A percentile compares a stretch with the other conserved stretches of the same genome.
phyloP scores from a whole-genome alignment of 1,284 basidiomycete genomes.

The Cryptococcus sp. region DNA sequence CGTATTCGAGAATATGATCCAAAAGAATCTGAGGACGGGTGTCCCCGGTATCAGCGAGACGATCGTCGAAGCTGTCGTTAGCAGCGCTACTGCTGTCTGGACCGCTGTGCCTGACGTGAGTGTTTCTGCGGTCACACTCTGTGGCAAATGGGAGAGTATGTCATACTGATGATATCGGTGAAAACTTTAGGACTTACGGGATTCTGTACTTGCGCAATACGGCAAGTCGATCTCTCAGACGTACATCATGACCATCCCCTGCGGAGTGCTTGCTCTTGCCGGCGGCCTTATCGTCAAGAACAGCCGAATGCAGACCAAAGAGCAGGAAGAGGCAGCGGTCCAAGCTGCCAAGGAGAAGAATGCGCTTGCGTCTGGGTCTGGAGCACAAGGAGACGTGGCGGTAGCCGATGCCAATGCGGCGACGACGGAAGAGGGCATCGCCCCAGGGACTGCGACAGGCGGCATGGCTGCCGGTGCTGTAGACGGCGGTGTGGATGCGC shows the following conservation, averaged over 20 bases:
- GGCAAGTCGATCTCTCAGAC: constrained; percentile 40
- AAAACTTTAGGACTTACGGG: constrained; percentile 21
- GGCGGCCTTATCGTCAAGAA: constrained; percentile 44
- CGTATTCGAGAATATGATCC: constrained; percentile 52
- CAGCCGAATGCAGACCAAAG: constrained; percentile 41
- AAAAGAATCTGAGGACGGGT: constrained; percentile 34
- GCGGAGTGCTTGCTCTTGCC: constrained; percentile 34
- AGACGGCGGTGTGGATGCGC: constrained; percentile 14
- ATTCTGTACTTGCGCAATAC: constrained; percentile 41
- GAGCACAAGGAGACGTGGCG: background rate
- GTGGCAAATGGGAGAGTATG: background rate
- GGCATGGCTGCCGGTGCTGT: constrained; percentile 11
- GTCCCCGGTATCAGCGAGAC: constrained; percentile 31
- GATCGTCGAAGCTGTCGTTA: constrained; percentile 30
- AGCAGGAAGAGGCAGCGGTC: constrained; percentile 33
- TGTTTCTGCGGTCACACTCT: background rate
- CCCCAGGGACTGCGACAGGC: constrained; percentile 4
- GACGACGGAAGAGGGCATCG: constrained; percentile 15
- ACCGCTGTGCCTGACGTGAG: constrained; percentile 31
- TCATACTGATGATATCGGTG: constrained; percentile 2
- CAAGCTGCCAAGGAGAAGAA: constrained; percentile 22
- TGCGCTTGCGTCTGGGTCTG: background rate
- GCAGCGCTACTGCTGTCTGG: constrained; percentile 42
- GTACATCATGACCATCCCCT: constrained; percentile 48
- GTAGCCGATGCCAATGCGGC: constrained; percentile 11